Base-by-base conservation (phyloP, 2,329 filamentous ascomycete genomes). In the Fusarium brevicatenulatum region DNA sequence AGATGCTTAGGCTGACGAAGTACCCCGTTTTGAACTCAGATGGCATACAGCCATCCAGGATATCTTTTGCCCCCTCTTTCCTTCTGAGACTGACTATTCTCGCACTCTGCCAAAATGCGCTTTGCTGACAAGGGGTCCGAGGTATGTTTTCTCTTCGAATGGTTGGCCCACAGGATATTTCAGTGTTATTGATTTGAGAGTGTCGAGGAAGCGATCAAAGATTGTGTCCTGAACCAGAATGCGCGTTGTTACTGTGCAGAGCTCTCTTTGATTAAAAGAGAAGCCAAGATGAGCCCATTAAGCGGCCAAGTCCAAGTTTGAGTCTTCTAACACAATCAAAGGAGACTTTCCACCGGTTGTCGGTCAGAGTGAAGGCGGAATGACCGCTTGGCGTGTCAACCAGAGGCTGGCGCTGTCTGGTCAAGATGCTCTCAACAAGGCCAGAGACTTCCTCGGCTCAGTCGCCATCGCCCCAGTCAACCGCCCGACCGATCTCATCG, bases 191-290 rank as follows among this genome's bases (percentile, higher is more conserved):
- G 19, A 25, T 43, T n/a, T 54, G 47, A 32, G 36, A 9, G 10
- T n/a, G 19, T 46, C 40, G n/a, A 59, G 53, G n/a, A 63, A 63
- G n/a, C 36, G 21, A 25, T 50, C 37, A 36, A 50, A 59, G 5
- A 63, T 50, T 15, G 16, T n/a, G 28, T 59, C 44, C 34, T 50
- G 54, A 36, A 59, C 61, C 10, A 59, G 30, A 19, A 59, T 49
- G 25, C 54, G 36, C 21, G 54, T 59, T 28, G 44, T 59, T 21
- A 37, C 37, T 12, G 44, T 52, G 15, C 54, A 52, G 36, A 63
- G 56, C 37, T 59, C 43, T 16, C 60, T 44, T 28, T 59, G 54
- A 30, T 59, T 59, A 8, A 56, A 59, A 32, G 57, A 59, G 30
- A 59, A 59, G 16, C 37, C 30, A 18, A 64, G 36, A 39, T 59